phyloP scores from a whole-genome alignment of 805 yeast genomes.

The Brettanomyces nanus region DNA sequence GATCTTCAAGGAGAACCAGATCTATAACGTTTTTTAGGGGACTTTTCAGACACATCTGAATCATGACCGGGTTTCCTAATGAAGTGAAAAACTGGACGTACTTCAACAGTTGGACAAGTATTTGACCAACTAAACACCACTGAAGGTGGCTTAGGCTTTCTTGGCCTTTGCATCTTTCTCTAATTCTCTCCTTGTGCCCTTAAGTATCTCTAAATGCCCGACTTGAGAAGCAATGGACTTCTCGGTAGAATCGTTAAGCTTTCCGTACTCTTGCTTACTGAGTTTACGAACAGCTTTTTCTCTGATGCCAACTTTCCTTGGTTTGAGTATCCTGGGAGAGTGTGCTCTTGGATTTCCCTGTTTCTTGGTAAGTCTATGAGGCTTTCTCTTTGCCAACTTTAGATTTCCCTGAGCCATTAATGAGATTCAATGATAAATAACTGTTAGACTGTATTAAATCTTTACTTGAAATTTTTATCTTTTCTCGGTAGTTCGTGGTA shows the following conservation, averaged over 20 bases:
- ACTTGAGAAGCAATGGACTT: constrained; percentile 81
- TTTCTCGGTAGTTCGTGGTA: too few relatives aligned
- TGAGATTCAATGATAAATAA: too few relatives aligned
- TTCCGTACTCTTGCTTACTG: constrained; percentile 39
- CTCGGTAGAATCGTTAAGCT: constrained; percentile 45
- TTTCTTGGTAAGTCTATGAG: constrained; percentile 53
- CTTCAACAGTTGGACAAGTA: constrained; percentile 12
- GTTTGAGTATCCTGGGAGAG: constrained; percentile 66
- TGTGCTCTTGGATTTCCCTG: constrained; percentile 59
- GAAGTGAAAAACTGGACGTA: constrained; percentile 15
- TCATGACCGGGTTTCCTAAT: too few relatives aligned
- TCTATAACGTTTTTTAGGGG: too few relatives aligned
- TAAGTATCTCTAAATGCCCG: constrained; percentile 86
- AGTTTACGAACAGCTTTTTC: constrained; percentile 41
- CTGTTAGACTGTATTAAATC: too few relatives aligned
- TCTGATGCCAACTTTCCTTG: constrained; percentile 49
- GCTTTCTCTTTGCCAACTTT: constrained; percentile 36
- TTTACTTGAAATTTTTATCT: too few relatives aligned
- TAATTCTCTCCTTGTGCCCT: constrained; percentile 80
- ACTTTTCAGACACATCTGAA: too few relatives aligned
- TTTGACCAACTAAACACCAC: constrained; percentile 15
- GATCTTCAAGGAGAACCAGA: too few relatives aligned
- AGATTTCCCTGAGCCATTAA: constrained; percentile 68
- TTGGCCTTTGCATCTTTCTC: constrained; percentile 50
- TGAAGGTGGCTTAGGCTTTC: constrained; percentile 23